These are phyloP conservation scores for Aureobasidium mangrovei DNA, from an alignment of 2,329 filamentous ascomycete genomes.

Conservation along the genomic window DNA sequence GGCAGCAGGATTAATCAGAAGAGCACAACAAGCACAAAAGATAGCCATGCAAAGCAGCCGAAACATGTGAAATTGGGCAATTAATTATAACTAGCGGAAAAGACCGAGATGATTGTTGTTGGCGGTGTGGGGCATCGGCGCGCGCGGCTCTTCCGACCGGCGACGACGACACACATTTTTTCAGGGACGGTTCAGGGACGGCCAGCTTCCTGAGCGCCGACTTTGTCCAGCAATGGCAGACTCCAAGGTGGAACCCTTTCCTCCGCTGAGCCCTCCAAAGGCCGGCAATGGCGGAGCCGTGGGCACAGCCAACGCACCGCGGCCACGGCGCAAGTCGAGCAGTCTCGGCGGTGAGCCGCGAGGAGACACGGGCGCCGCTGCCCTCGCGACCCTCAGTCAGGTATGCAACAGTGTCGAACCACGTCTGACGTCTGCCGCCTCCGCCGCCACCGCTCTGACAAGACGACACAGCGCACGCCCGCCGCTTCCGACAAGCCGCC, in stretches of 20 bases:
- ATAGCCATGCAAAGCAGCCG: neutral
- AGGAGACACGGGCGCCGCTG: slow-evolving; percentile 43
- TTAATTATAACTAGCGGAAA: neutral
- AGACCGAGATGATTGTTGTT: slow-evolving; percentile 2
- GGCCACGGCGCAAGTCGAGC: slow-evolving; percentile 37
- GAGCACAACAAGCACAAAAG: no score
- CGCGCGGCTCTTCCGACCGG: neutral
- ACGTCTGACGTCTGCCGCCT: neutral
- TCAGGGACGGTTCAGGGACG: no score
- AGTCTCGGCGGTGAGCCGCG: slow-evolving; percentile 44
- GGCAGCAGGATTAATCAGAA: no score
- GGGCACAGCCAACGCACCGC: slow-evolving; percentile 4
- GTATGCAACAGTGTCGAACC: neutral
- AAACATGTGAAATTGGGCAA: slow-evolving; percentile 8
- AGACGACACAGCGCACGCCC: slow-evolving; percentile 14
- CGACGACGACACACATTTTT: neutral
- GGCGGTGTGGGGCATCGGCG: neutral
- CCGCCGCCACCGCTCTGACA: neutral
- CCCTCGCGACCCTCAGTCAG: slow-evolving; percentile 38
- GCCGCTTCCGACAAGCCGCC: slow-evolving; percentile 15
- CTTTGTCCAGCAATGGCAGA: neutral
- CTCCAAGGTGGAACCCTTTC: slow-evolving; percentile 13
- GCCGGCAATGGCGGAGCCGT: neutral
- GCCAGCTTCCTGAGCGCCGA: neutral
- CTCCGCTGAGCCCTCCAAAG: slow-evolving; percentile 6